Percentiles rank a stretch among this genome's conserved stretches.
Evolutionary conservation across 768 basidiomycete species (phyloP).

Genomic region (Amanita phalloides): DNA sequence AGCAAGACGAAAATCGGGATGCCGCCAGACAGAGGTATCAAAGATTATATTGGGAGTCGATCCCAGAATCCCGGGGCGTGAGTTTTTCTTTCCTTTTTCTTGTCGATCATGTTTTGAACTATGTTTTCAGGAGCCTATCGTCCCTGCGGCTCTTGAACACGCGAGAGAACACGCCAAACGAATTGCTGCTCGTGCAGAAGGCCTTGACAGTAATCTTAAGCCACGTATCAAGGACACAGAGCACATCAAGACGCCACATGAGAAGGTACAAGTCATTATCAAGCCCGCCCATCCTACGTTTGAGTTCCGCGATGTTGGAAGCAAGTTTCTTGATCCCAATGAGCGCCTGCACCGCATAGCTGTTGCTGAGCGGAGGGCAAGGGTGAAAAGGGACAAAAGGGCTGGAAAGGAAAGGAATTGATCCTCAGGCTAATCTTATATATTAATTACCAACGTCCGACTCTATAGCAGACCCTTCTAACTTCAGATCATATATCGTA

Average conservation of each 20-base stretch:
- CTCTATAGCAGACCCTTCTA: constrained; percentile 22
- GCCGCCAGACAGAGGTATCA: constrained; percentile 55
- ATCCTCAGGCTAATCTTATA: neutral
- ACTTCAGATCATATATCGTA: constrained; percentile 54
- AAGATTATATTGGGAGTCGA: constrained; percentile 71
- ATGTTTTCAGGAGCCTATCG: constrained; percentile 43
- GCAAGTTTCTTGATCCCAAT: constrained; percentile 51
- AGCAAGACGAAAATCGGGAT: constrained; percentile 44
- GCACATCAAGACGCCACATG: constrained; percentile 24
- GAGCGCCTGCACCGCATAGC: constrained; percentile 40
- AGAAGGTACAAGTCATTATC: constrained; percentile 25
- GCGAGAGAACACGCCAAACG: constrained; percentile 30
- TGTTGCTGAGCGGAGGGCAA: constrained; percentile 36
- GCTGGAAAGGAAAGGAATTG: constrained; percentile 13
- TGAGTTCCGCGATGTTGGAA: constrained; percentile 67
- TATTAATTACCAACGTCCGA: neutral
- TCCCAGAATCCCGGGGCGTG: constrained; percentile 59
- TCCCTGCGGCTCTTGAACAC: constrained; percentile 44
- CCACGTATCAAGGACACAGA: constrained; percentile 24
- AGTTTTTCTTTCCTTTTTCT: constrained; percentile 9
- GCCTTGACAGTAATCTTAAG: constrained; percentile 29
- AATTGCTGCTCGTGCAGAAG: constrained; percentile 20
- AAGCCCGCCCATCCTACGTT: constrained; percentile 41
- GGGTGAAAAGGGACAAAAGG: constrained; percentile 15
- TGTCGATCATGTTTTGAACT: constrained; percentile 3